Evolutionary conservation across 345 rosid genomes (phyloP).

Genomic region (Zanthoxylum bungeanum): DNA sequence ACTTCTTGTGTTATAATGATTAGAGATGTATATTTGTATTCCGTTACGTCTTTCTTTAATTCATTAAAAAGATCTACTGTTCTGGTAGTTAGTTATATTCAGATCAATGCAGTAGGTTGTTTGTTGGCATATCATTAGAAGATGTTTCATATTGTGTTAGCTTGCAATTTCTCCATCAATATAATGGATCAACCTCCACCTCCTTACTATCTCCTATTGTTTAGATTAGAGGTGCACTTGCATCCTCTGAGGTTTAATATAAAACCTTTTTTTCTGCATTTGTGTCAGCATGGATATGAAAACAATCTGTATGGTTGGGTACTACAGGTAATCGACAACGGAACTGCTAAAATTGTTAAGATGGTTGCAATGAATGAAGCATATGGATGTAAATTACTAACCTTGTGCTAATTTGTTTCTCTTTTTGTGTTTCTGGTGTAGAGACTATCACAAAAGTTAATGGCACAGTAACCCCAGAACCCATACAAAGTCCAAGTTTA

Average conservation of each 20-base stretch:
- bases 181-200: background rate
- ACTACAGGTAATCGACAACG: background rate
- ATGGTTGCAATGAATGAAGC: background rate
- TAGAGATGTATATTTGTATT: background rate
- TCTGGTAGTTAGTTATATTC: background rate
- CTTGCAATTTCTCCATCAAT: background rate
- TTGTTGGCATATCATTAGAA: background rate
- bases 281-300: background rate
- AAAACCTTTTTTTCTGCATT: background rate
- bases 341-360: background rate
- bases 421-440: constrained; percentile 34
- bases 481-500: constrained; percentile 69
- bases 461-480: constrained; percentile 51
- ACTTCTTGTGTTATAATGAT: background rate
- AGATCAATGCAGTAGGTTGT: background rate
- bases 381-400: background rate
- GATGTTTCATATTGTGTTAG: constrained; percentile 2
- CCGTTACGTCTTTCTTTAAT: background rate
- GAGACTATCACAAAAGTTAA: constrained; percentile 75
- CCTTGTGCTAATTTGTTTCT: constrained; percentile 14
- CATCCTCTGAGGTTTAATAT: background rate
- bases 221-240: background rate
- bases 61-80: background rate
- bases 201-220: background rate
- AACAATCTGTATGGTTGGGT: background rate